Evolutionary conservation across 148 eudicot genomes (phyloP).

Genomic region (Rhododendron ferrugineum): DNA sequence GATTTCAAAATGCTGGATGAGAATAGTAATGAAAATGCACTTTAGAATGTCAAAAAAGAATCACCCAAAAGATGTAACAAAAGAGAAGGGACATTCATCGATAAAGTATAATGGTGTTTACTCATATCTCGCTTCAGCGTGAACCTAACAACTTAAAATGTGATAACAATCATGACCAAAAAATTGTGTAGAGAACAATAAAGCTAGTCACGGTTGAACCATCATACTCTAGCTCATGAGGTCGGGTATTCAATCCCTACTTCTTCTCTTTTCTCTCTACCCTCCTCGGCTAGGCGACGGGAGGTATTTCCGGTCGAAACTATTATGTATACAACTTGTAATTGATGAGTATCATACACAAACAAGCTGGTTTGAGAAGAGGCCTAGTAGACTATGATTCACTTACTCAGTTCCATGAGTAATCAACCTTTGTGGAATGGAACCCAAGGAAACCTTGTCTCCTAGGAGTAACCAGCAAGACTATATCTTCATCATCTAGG

Average conservation of each 20-base stretch:
- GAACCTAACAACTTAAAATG: neutral
- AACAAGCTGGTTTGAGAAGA: neutral
- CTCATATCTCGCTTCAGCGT: neutral
- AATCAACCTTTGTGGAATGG: slow-evolving; percentile 5
- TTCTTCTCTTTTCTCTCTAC: neutral
- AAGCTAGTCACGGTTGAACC: neutral
- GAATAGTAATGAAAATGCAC: neutral
- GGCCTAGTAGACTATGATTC: neutral
- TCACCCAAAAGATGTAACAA: neutral
- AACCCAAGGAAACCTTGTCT: neutral
- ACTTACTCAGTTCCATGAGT: neutral
- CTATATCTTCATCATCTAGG: neutral
- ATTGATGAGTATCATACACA: neutral
- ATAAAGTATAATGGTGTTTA: neutral
- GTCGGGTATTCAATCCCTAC: neutral
- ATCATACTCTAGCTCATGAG: neutral
- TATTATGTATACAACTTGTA: neutral
- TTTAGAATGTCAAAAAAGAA: neutral
- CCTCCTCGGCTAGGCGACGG: neutral
- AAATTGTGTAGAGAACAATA: neutral
- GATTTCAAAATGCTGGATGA: neutral
- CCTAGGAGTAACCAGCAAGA: neutral
- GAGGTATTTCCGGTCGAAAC: neutral
- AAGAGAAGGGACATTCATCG: neutral
- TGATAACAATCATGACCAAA: neutral